These are phyloP conservation scores for Leishmania lainsoni DNA, from an alignment of 208 protist species.

Conservation along the genomic window DNA sequence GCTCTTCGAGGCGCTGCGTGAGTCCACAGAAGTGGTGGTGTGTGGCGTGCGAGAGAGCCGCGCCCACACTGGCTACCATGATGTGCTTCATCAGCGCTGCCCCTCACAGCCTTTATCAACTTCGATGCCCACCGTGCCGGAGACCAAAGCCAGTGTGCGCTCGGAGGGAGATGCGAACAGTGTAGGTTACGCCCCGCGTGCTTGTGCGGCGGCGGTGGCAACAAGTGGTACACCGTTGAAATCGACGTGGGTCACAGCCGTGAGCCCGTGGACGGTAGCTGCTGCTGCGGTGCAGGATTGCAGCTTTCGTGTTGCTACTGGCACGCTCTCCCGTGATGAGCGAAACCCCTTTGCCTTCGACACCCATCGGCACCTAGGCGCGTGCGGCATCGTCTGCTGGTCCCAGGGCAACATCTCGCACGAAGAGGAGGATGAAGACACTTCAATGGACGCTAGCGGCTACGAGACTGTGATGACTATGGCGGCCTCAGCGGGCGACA, in stretches of 20 bases:
- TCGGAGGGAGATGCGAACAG: not conserved
- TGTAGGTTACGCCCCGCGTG: not conserved
- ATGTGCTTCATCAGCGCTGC: slow-evolving; percentile 43
- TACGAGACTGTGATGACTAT: not conserved
- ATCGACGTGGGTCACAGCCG: slow-evolving; percentile 16
- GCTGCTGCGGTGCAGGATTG: slow-evolving; percentile 6
- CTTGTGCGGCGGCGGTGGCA: not conserved
- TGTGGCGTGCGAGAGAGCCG: slow-evolving; percentile 64
- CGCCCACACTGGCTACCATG: slow-evolving; percentile 54
- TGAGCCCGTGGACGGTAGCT: slow-evolving; percentile 10
- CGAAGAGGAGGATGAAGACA: slow-evolving; percentile 1
- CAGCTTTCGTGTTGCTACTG: slow-evolving; percentile 16
- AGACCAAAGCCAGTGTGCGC: not conserved
- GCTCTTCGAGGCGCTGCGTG: slow-evolving; percentile 50
- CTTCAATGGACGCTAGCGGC: not conserved
- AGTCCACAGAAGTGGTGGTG: slow-evolving; percentile 63
- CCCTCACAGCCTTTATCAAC: not conserved
- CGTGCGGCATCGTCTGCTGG: slow-evolving; percentile 50
- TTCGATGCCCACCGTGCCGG: not conserved
- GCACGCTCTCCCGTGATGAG: slow-evolving; percentile 31
- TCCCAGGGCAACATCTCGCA: slow-evolving; percentile 41
- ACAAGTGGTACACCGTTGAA: not conserved
- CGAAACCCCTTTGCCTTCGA: slow-evolving; percentile 41
- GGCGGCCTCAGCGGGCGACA: not conserved
- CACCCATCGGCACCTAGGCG: slow-evolving; percentile 46